phyloP scores from a whole-genome alignment of 305 asterid genomes.

The Fraxinus dipetala region DNA sequence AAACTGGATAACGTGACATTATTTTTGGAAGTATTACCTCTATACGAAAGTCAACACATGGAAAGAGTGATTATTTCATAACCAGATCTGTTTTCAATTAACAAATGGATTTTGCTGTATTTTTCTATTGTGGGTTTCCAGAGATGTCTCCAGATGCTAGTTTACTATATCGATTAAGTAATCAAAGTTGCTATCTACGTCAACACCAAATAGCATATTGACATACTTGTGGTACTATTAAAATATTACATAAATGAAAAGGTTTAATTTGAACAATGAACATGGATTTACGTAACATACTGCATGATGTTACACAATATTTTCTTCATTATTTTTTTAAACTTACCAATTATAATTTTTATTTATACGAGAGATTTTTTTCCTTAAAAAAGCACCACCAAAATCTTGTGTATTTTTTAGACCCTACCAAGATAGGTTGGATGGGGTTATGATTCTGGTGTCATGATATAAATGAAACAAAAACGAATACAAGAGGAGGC shows the following conservation, averaged over 20 bases:
- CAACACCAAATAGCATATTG: background rate
- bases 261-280: background rate
- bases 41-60: background rate
- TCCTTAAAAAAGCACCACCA: too few relatives aligned
- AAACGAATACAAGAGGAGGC: background rate
- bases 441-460: too few relatives aligned
- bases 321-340: too few relatives aligned
- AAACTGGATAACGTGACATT: background rate
- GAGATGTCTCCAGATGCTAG: background rate
- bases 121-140: background rate
- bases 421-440: too few relatives aligned
- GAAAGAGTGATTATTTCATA: background rate
- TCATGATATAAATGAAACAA: too few relatives aligned
- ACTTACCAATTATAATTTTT: background rate
- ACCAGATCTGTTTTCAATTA: background rate
- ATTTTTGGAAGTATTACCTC: background rate
- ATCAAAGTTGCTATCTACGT: background rate
- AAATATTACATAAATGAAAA: too few relatives aligned
- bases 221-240: background rate
- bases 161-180: background rate
- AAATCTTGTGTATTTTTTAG: too few relatives aligned
- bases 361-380: background rate
- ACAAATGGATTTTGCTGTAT: background rate
- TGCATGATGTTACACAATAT: background rate
- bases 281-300: background rate